These are phyloP conservation scores for Podospora pseudoanserina DNA, from an alignment of 495 filamentous ascomycete genomes.

Conservation along the genomic window DNA sequence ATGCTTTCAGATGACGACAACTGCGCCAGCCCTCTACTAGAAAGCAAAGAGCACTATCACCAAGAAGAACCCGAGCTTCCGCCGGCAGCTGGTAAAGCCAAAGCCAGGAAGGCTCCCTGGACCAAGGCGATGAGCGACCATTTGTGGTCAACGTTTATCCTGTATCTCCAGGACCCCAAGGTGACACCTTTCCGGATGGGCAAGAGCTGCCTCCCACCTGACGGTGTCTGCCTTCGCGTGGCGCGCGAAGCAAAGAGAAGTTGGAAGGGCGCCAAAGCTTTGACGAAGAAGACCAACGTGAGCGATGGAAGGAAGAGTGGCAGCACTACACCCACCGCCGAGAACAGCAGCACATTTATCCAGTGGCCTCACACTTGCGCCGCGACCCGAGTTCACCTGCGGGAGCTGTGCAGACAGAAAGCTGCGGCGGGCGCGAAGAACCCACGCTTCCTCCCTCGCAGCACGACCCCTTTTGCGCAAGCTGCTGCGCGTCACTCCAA, in stretches of 20 bases:
- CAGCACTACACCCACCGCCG: conserved; percentile 62
- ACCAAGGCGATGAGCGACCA: conserved; percentile 89
- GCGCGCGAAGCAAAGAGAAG: conserved; percentile 78
- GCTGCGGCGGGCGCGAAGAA: conserved; percentile 65
- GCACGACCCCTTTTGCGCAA: conserved; percentile 67
- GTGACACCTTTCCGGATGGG: conserved; percentile 92
- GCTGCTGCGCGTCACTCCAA: conserved; percentile 47
- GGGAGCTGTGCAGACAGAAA: conserved; percentile 75
- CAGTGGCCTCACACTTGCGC: conserved; percentile 81
- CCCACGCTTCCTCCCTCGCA: conserved; percentile 58
- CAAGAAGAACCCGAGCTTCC: conserved; percentile 15
- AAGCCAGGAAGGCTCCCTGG: conserved; percentile 57
- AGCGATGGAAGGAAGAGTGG: conserved; percentile 48
- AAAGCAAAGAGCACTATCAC: conserved; percentile 30
- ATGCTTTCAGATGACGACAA: conserved; percentile 45
- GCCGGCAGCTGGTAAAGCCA: conserved; percentile 20
- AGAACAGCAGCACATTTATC: conserved; percentile 40
- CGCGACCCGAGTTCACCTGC: conserved; percentile 74
- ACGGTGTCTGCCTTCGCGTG: conserved; percentile 86
- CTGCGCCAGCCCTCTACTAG: conserved; percentile 42
- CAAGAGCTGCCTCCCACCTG: conserved; percentile 78
- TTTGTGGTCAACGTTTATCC: conserved; percentile 83
- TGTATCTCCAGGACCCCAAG: conserved; percentile 86
- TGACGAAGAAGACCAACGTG: conserved; percentile 28
- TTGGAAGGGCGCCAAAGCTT: conserved; percentile 64